These are phyloP conservation scores for Aspergillus heteromorphus DNA, from an alignment of 495 filamentous ascomycete species.

Conservation along the genomic window DNA sequence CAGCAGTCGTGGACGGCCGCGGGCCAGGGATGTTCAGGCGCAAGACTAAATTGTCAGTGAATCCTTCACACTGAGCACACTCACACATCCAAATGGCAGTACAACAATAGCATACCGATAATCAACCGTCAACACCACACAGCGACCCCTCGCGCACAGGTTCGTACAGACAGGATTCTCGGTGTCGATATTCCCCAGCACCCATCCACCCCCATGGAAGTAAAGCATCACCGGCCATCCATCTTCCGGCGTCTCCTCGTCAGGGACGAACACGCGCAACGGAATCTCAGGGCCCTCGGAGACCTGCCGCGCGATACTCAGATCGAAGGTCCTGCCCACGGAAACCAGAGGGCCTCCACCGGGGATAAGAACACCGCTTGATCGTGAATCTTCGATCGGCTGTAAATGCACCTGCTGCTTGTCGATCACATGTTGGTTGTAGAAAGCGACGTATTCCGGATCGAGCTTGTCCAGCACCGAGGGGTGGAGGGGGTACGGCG, in stretches of 20 bases:
- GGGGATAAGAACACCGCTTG: conserved; percentile 47
- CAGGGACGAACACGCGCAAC: conserved; percentile 46
- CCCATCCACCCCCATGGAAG: conserved; percentile 57
- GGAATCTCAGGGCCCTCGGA: conserved; percentile 44
- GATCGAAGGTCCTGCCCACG: conserved; percentile 47
- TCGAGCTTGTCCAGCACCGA: conserved; percentile 43
- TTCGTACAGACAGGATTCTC: conserved; percentile 55
- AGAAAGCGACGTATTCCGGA: conserved; percentile 50
- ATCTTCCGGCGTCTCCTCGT: conserved; percentile 30
- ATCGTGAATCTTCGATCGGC: conserved; percentile 47
- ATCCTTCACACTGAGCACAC: too few relatives aligned
- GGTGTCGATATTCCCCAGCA: conserved; percentile 53
- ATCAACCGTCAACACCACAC: conserved; percentile 51
- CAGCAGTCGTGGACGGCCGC: conserved; percentile 53
- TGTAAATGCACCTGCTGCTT: conserved; percentile 48
- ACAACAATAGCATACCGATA: conserved; percentile 35
- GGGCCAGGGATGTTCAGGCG: conserved; percentile 52
- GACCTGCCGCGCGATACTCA: conserved; percentile 38
- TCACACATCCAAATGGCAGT: too few relatives aligned
- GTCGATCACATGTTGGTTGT: conserved; percentile 48
- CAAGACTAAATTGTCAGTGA: conserved; percentile 34
- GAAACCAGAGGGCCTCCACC: conserved; percentile 47
- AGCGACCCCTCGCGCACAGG: conserved; percentile 43
- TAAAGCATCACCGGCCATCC: conserved; percentile 56
- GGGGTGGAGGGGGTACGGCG: conserved; percentile 51